Base-by-base conservation (phyloP, 164 flowering plant species). In the Brasenia schreberi region DNA sequence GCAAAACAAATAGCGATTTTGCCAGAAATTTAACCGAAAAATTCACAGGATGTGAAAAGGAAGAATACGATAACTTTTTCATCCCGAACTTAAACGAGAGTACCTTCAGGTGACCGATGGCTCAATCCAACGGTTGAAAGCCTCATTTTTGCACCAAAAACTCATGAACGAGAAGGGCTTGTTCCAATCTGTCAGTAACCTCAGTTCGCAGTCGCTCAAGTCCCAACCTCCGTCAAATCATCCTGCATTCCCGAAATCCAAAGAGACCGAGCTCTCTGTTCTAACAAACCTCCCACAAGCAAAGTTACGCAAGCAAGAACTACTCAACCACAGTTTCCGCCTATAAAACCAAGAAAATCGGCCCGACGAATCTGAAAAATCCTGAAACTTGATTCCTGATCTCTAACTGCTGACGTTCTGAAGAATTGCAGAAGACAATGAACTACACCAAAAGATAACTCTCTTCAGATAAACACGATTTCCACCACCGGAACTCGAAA, bases 81-180 rank as follows among this genome's bases (percentile, higher is more conserved):
- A 59, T 42, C 60, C 19, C 49, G 10, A 9, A 10, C 19, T 33
- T 53, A 45, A 58, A 44, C 49, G 64, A 65, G 61, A 61, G 66
- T 79, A 84, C 89, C 89, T 77, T 82, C 89, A 66, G 79, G 87
- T 74, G 64, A 74, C 77, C 79, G 87, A 67, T 79, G 87, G 72
- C 73, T 75, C 79, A 79, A 27, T 45, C 80, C 87, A 64, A 87
- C 67, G 6, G 73, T 53, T 44, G 77, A 73, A 65, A 69, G 73
- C 77, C 74, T 77, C 77, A 68, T 74, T 56, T 72, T 18, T 42
- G 59, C 42, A 49, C 17, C 4, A 3, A 53, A 63, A 73, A 58
- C 64, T 68, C 45, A 68, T 44, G 52, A 44, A 44, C 52, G 5
- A 49, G 64, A 59, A 18, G 19, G 68, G 33, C 19, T 59, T 63